Evolutionary conservation across 169 alveolate species (phyloP), one percentile per base, ranked within the genome.

Genomic region (Hammondia hammondi): DNA sequence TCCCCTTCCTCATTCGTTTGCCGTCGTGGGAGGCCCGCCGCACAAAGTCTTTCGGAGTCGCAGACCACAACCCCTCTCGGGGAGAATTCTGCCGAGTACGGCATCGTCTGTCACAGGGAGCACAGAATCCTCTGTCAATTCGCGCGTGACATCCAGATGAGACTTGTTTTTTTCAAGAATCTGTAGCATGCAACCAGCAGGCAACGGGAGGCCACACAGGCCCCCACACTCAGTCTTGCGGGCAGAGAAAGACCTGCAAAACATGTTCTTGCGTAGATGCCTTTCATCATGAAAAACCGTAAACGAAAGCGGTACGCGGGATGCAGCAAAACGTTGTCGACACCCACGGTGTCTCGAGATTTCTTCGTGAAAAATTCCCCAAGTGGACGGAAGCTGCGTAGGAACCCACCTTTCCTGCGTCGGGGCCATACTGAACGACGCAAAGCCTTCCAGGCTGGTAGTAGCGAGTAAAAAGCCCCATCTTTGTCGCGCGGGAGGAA

Each of bases 381-480:
- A 71, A 24, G 37, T 43, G 32, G n/a, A 21, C 32, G 27, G 77
- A 67, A 67, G 24, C 70, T 57, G 72, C 27, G 21, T 91, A 12
- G 72, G 85, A 85, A 48, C 96, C n/a, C 73, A 98, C 98, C 98
- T 98, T 98, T 93, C 99, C 99, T 45, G 98, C 97, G 85, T 98
- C 98, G 37, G 99, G 99, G 61, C 99, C 99, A 95, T 98, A 98
- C 85, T 98, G 98, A 93, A 98, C 95, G 77, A 98, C 97, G 96
- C 98, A 97, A 92, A 98, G 97, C 93, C 99, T 98, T 88, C 99
- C 99, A 67, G 99, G 98, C 95, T 98, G 99, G 81, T 98, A 98
- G 95, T 98, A 98, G 96, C 98, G 97, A 93, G 92, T 98, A 94
- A 98, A 98, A 92, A 98, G 96, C 93, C 98, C 91, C 97, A 96